Base-by-base conservation (phyloP, 208 protist species). In the Crithidia fasciculata region DNA sequence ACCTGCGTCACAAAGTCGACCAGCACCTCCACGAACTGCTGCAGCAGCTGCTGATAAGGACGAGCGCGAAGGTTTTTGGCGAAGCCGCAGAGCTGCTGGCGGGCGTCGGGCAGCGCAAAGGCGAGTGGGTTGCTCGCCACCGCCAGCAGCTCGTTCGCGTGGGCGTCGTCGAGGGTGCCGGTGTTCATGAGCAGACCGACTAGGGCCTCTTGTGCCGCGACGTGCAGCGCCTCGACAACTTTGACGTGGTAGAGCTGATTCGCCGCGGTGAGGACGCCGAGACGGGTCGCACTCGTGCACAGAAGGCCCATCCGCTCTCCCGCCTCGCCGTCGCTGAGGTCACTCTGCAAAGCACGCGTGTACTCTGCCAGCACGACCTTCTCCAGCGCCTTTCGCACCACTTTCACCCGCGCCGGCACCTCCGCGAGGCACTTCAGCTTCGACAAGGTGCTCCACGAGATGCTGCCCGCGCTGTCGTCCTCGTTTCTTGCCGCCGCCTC, bases 131-230 rank as follows among this genome's bases (percentile, higher is more conserved):
- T 67, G 74, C 67, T 76, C n/a, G 76, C 66, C 44, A 84, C 68
- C 9, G 79, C 76, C 56, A 94, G 80, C 63, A 96, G 54, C 63
- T 70, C 78, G 67, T 96, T 81, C 37, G 87, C 91, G 67, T 69
- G 82, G 7, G 70, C 66, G 71, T 96, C 82, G 75, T 86, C 81
- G 10, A 94, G 69, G 12, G 62, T 55, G 19, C 77, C 80, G 47
- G 68, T 60, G 56, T 69, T 79, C 64, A 94, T 83, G 15, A 94
- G 78, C 41, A 89, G 82, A 9, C 75, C 62, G 3, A 89, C 79
- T 44, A 94, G 80, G 2, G 58, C 62, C 62, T 92, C 89, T 54
- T 83, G 77, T 39, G 77, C 78, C 13, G 54, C 68, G 9, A 70
- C 49, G 74, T 87, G 91, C 49, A 91, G 63, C n/a, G 43, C 19